These are phyloP conservation scores for Chaetomium sp. DNA, from an alignment of 2,329 filamentous ascomycete genomes.

Conservation along the genomic window DNA sequence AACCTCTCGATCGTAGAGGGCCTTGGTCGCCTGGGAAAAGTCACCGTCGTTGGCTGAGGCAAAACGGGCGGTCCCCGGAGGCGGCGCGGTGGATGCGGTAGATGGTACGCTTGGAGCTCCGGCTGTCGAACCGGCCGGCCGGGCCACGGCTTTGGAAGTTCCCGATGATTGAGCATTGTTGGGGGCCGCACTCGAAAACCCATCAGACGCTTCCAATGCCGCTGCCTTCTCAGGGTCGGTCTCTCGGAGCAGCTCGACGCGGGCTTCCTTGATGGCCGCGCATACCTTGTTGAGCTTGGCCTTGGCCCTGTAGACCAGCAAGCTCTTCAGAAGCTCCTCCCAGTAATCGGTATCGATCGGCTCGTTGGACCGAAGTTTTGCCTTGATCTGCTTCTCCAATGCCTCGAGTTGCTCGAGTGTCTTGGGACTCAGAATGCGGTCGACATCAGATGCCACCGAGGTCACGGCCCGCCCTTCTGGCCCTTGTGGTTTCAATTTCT, in stretches of 20 bases:
- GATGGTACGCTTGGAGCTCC: slow-evolving; percentile 11
- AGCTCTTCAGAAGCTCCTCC: slow-evolving; percentile 80
- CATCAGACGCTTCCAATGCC: slow-evolving; percentile 31
- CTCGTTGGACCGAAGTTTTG: slow-evolving; percentile 81
- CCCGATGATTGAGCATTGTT: slow-evolving; percentile 17
- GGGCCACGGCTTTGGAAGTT: slow-evolving; percentile 19
- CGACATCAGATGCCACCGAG: slow-evolving; percentile 81
- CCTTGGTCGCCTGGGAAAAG: slow-evolving; percentile 79
- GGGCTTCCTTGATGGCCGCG: slow-evolving; percentile 64
- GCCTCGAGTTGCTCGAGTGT: slow-evolving; percentile 77
- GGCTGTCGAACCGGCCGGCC: slow-evolving; percentile 12
- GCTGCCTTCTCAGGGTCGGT: slow-evolving; percentile 63
- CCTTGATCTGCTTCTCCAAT: slow-evolving; percentile 78
- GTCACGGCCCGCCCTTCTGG: slow-evolving; percentile 68
- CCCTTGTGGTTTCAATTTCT: slow-evolving; percentile 54
- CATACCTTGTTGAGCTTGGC: slow-evolving; percentile 75
- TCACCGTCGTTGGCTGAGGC: slow-evolving; percentile 65
- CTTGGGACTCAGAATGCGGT: slow-evolving; percentile 80
- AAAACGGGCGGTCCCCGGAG: slow-evolving; percentile 60
- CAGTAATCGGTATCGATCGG: slow-evolving; percentile 96
- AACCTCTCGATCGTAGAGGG: slow-evolving; percentile 85
- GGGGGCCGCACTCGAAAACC: slow-evolving; percentile 32
- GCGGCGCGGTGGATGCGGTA: slow-evolving; percentile 30
- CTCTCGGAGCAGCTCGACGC: slow-evolving; percentile 58
- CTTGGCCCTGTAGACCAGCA: slow-evolving; percentile 87